Conservation (phyloP, 805 yeast genomes). For the Metschnikowia gelsemii region DNA sequence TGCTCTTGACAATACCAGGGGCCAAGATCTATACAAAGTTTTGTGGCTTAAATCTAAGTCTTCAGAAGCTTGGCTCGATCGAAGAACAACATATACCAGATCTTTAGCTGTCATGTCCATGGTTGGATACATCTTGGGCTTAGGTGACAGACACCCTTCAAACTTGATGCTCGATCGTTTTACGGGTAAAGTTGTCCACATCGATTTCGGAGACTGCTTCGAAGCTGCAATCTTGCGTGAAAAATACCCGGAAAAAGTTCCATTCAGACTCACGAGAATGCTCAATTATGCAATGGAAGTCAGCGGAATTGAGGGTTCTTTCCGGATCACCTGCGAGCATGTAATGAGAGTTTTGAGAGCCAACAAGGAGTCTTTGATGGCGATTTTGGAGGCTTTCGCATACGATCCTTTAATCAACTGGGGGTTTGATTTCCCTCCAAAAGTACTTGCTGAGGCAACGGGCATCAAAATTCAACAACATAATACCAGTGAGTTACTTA, state of each 20-base stretch:
- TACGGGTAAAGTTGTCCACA: conserved; percentile 94
- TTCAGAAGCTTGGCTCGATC: conserved; percentile 96
- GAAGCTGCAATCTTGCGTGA: conserved; percentile 97
- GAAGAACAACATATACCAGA: conserved; percentile 93
- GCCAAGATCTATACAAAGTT: conserved; percentile 93
- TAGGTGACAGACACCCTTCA: conserved; percentile 98
- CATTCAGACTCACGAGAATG: conserved; percentile 95
- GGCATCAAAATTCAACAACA: conserved; percentile 66
- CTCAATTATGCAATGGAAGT: conserved; percentile 98
- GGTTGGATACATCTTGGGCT: conserved; percentile 95
- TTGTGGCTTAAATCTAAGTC: conserved; percentile 95
- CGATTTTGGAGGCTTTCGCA: conserved; percentile 96
- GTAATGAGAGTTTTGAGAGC: conserved; percentile 94
- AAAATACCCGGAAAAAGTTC: conserved; percentile 97
- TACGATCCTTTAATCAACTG: conserved; percentile 97
- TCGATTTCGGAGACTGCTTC: conserved; percentile 98
- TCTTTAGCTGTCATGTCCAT: conserved; percentile 98
- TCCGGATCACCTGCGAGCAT: conserved; percentile 93
- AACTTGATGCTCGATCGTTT: conserved; percentile 91
- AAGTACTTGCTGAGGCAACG: conserved; percentile 70
- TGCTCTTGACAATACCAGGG: conserved; percentile 91
- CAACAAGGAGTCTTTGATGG: conserved; percentile 95
- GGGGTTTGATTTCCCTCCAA: conserved; percentile 94
- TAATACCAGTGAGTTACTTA: conserved; percentile 66
- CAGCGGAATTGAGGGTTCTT: conserved; percentile 96